A percentile compares a stretch with the other conserved stretches of the same genome.
Evolutionary conservation across 1,284 basidiomycete genomes (phyloP).

Genomic region (Gymnopus androsaceus): DNA sequence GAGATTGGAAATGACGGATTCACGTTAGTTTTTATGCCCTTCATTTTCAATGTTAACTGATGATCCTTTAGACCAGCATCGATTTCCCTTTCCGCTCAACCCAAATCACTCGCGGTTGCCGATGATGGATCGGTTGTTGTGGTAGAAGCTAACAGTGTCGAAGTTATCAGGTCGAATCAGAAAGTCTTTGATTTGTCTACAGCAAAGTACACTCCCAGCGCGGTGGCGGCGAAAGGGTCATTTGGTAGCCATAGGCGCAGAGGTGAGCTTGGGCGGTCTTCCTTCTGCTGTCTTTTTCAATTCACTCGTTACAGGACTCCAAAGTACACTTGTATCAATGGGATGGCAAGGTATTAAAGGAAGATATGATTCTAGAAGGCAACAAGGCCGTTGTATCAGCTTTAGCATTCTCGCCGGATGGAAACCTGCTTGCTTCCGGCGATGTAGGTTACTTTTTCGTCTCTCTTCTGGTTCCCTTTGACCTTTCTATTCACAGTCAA

Average conservation of each 20-base stretch:
- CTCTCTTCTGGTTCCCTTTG: slow-evolving; percentile 1
- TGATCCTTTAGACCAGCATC: slow-evolving; percentile 43
- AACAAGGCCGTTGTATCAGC: slow-evolving; percentile 76
- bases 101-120: slow-evolving; percentile 66
- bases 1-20: slow-evolving; percentile 62
- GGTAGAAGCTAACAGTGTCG: slow-evolving; percentile 64
- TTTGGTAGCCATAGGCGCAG: slow-evolving; percentile 75
- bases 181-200: slow-evolving; percentile 57
- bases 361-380: slow-evolving; percentile 59
- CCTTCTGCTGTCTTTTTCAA: neutral
- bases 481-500: slow-evolving; percentile 48
- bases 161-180: slow-evolving; percentile 70
- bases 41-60: neutral
- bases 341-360: slow-evolving; percentile 62
- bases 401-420: slow-evolving; percentile 82
- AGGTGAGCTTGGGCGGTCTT: slow-evolving; percentile 48
- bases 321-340: slow-evolving; percentile 76
- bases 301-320: slow-evolving; percentile 52
- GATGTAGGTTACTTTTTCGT: slow-evolving; percentile 57
- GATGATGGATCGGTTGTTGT: slow-evolving; percentile 74
- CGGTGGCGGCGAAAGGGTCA: slow-evolving; percentile 54
- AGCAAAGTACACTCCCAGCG: slow-evolving; percentile 56
- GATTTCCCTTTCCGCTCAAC: slow-evolving; percentile 63
- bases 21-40: slow-evolving; percentile 46
- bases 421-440: slow-evolving; percentile 73